Evolutionary conservation across 257 asterid species (phyloP).

Genomic region (Fraxinus pennsylvanica): DNA sequence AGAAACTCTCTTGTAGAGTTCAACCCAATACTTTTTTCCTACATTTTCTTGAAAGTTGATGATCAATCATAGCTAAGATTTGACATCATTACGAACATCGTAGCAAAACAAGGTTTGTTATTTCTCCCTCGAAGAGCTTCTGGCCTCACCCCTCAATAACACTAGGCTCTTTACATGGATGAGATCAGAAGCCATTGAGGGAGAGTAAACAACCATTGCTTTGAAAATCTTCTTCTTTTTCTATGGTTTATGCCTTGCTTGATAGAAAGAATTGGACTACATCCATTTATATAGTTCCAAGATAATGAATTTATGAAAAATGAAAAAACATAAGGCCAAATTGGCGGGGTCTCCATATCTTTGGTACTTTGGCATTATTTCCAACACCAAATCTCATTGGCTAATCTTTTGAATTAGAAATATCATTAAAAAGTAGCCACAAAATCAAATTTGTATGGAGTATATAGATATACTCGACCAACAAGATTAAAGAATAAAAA

Average conservation of each 20-base stretch:
- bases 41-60: background rate
- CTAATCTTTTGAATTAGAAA: too few species aligned
- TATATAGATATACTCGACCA: too few species aligned
- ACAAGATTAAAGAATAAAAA: too few species aligned
- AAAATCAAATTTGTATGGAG: too few species aligned
- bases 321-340: background rate
- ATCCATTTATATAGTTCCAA: conserved; percentile 30
- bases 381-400: background rate
- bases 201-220: conserved; percentile 40
- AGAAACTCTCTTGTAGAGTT: too few species aligned
- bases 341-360: conserved; percentile 28
- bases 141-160: conserved; percentile 14
- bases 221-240: conserved; percentile 14
- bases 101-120: conserved; percentile 34
- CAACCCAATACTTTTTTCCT: too few species aligned
- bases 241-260: conserved; percentile 11
- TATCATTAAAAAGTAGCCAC: too few species aligned
- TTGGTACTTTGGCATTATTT: conserved; percentile 17
- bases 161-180: background rate
- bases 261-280: conserved; percentile 19
- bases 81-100: background rate
- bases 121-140: conserved; percentile 35
- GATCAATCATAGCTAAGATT: background rate
- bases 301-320: background rate
- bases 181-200: conserved; percentile 45